Base-by-base conservation (phyloP, 371 early-diverging fungal species). In the Rhizomucor pusillus region DNA sequence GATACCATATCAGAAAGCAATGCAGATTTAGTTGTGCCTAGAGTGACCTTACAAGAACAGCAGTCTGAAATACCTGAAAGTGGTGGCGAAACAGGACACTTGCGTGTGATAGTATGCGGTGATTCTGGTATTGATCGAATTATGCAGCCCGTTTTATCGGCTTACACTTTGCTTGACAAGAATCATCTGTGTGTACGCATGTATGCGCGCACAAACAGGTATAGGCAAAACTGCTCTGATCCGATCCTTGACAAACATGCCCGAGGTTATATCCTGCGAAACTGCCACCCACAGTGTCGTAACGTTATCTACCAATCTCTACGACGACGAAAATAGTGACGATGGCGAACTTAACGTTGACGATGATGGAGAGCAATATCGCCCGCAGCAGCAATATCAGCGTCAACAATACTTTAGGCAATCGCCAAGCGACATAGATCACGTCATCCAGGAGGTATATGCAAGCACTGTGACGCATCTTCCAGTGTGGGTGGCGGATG, bases 51-150 rank as follows among this genome's bases (percentile, higher is more conserved):
- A 13, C 25, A 50, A 35, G 36, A 29, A 25, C 18, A 52, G 16
- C 35, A 47, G 10, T 20, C 7, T 11, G 3, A 10, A 46, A 19
- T 39, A 43, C 18, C 41, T 12, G 22, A 33, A 36, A 5, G 29
- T 29, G 14, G 29, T 29, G 14, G 41, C 14, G 51, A 47, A 24
- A 66, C 73, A 23, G 77, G 77, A 33, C 67, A 66, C 47, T 60
- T 83, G 24, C 66, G 75, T 33, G 65, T 84, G 20, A 72, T 81
- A 23, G 73, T 84, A 1, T 79, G 79, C 50, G 84, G 84, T 35
- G 84, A 84, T 60, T 79, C 80, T 47, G 82, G 83, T 64, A 49
- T 46, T 24, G n/a, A 4, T 41, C 2, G 43, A 34, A 14, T 19
- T 13, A n/a, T 34, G n/a, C 44, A 13, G 24, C 50, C 33, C 46